A percentile compares a stretch with the other conserved stretches of the same genome.
Evolutionary conservation across 805 yeast species (phyloP).

Genomic region (Metschnikowia aberdeeniae): DNA sequence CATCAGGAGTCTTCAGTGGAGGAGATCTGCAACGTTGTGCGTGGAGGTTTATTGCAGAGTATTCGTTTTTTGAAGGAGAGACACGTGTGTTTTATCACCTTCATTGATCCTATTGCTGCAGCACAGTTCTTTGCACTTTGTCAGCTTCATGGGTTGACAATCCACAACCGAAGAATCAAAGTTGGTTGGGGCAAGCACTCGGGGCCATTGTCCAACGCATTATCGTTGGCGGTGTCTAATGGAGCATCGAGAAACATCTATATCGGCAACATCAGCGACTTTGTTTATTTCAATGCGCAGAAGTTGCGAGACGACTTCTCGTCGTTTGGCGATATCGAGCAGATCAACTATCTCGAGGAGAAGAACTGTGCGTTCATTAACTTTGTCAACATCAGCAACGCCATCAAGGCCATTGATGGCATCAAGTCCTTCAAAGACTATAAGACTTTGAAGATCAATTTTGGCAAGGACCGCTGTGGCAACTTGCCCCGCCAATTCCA

Average conservation of each 20-base stretch:
- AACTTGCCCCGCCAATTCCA: conserved; percentile 80
- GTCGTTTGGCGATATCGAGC: conserved; percentile 91
- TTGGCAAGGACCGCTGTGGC: conserved; percentile 66
- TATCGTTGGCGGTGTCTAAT: conserved; percentile 83
- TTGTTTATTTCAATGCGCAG: conserved; percentile 48
- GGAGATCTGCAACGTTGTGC: conserved; percentile 91
- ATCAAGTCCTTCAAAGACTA: conserved; percentile 68
- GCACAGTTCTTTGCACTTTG: conserved; percentile 96
- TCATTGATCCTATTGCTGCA: conserved; percentile 95
- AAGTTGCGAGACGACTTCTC: conserved; percentile 70
- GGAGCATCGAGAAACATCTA: conserved; percentile 95
- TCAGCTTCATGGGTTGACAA: conserved; percentile 80
- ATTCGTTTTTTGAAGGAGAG: conserved; percentile 77
- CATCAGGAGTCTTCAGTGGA: conserved; percentile 86
- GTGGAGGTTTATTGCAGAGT: conserved; percentile 89
- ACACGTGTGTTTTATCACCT: conserved; percentile 91
- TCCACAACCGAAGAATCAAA: conserved; percentile 80
- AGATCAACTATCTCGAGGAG: conserved; percentile 79
- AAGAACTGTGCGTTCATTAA: conserved; percentile 89
- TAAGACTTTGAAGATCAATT: conserved; percentile 62
- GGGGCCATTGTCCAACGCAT: conserved; percentile 83
- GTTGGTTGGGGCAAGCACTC: conserved; percentile 98
- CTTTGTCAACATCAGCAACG: conserved; percentile 82
- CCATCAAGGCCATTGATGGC: conserved; percentile 89
- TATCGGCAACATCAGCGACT: conserved; percentile 62